Evolutionary conservation across 169 alveolate genomes (phyloP), one percentile per base, ranked within the genome.

Genomic region (Babesia ovis): DNA sequence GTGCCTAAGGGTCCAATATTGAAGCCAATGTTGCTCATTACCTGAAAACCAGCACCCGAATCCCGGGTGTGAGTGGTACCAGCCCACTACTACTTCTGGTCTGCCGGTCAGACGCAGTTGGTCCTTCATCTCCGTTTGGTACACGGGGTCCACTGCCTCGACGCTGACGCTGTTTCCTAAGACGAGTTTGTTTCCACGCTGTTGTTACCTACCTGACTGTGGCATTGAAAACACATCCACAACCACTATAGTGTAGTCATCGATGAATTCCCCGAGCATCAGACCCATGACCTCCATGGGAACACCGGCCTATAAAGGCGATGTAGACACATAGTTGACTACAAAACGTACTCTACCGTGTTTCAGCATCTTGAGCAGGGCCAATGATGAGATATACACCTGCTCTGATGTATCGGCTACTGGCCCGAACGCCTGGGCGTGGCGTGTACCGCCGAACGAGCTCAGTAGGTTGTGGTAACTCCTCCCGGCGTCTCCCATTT

Each of bases 221-320:
- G 99, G 99, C 99, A 98, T 98, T 12, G 99, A 96, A 85, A 98
- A 98, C 11, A 97, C 99, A 91, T 98, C 99, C 48, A 97, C 99
- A n/a, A 97, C 99, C 57, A 95, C 91, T 59, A 98, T 98, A n/a
- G 99, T 96, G 82, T 98, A 98, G 77, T 97, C 99, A 88, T 98
- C 99, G 16, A 97, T 95, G 83, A 97, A 95, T 75, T 97, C 99
- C 14, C 99, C 99, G 39, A 98, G 93, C 97, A 98, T 95, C 31
- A 98, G 92, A 39, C 99, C 99, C 99, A 98, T 97, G 45, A 97
- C 99, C 90, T 98, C 99, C 97, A 98, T 95, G 14, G 99, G 99
- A 11, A 98, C 98, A 35, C 99, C 99, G 3, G 99, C 98, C 94
- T 94, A 54, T 56, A 42, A 32, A n/a, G 27, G 51, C 14, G 6